Base-by-base conservation (phyloP, 2,329 filamentous ascomycete species). In the Coniochaeta sp. region DNA sequence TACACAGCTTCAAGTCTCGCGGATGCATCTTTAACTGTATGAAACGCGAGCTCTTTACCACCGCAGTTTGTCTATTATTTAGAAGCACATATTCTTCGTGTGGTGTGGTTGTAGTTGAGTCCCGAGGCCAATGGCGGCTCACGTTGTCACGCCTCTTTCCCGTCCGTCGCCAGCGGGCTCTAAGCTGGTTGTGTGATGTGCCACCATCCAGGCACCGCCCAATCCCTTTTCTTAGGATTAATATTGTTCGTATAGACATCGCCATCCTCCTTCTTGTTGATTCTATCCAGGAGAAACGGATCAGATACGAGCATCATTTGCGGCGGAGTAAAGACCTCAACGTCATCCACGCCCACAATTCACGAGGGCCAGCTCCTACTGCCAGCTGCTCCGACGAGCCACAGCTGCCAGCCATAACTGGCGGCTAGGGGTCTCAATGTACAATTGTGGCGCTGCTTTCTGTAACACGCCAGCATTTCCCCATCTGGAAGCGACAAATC, bases 391-490 rank as follows among this genome's bases (percentile, higher is more conserved):
- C 4, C 6, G 10, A 42, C 12, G 2, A 26, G 13, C 38, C 3
- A 16, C 38, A 24, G 3, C 35, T 40, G 35, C 18, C 18, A 4
- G 35, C 35, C 3, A 10, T 35, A 7, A 3, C 14, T n/a, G n/a
- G n/a, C 33, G 16, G 16, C 22, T 22, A 42, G 33, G 33, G 33
- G 33, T 38, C 16, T 22, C 16, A 12, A 38, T 4, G 38, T 42
- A 22, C 38, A 38, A 38, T 22, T 14, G 20, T 42, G 18, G 38
- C 38, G 9, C 38, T 24, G 12, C 12, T 12, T 42, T 42, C 38
- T 42, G 38, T 42, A 42, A 42, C 38, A 42, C 38, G 38, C 31
- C 38, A 42, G 20, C 38, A 42, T 26, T 42, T 42, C 38, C 38
- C 38, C 38, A 42, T 42, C 26, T 22, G 38, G 38, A 26, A 24